Base-by-base conservation (phyloP, 495 filamentous ascomycete genomes). In the Penicillium pulvis region DNA sequence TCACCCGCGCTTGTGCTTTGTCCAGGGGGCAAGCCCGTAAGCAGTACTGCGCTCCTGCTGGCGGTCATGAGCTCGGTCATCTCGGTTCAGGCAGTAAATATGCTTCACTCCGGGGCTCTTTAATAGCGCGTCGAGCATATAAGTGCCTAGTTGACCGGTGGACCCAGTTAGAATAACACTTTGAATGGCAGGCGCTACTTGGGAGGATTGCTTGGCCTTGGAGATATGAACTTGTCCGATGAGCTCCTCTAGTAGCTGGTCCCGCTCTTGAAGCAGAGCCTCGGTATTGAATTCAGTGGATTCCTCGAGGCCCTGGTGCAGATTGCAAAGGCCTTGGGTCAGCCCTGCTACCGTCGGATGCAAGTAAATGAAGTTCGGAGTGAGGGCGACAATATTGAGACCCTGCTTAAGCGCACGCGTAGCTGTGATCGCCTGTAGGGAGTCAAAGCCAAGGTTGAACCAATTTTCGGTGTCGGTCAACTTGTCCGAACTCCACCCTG, bases 371-470 rank as follows among this genome's bases (percentile, higher is more conserved):
- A 56, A 6, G 16, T 55, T 62, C 2, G 62, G 50, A 9, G 44
- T 56, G 33, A 67, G 53, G 1, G 20, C 12, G 14, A 55, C 46
- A 44, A 57, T 20, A 20, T 57, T 24, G 39, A 64, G 41, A 30
- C 68, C 56, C 17, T 33, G 42, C 30, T 48, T 61, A 20, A 63
- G 46, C 5, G 12, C 23, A 1, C 58, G 57, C 6, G 60, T 33
- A 10, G 64, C 51, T 0, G 60, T 63, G 30, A 64, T 59, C 3
- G 55, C 73, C 33, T 81, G 77, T 63, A 86, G 69, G 23, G 82
- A 86, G 59, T 86, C 81, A 42, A 86, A 67, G 7, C 80, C 79
- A 8, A 59, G 51, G 0, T 68, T 47, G 51, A 83, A 81, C 51
- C 80, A 69, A 51, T 74, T 69, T 1, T 62, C 64, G 1, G 42